Evolutionary conservation across 164 flowering plant species (phyloP).

Genomic region (Chimonanthus salicifolius): DNA sequence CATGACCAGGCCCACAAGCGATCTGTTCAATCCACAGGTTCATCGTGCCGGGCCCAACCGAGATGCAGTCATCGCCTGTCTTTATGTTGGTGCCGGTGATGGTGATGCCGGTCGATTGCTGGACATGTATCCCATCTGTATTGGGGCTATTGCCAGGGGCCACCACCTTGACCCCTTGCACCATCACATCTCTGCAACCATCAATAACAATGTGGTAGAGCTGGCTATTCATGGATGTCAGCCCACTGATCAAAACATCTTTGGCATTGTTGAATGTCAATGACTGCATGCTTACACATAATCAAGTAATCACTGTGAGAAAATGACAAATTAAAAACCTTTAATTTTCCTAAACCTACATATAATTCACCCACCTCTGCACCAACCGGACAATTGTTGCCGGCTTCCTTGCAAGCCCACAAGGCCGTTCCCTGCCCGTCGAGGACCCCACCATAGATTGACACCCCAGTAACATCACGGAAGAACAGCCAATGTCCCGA

Average conservation of each 20-base stretch:
- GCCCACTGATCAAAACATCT: slow-evolving; percentile 14
- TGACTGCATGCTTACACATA: slow-evolving; percentile 15
- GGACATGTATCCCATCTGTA: slow-evolving; percentile 37
- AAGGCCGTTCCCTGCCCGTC: slow-evolving; percentile 18
- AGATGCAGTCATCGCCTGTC: slow-evolving; percentile 25
- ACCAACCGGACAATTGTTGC: slow-evolving; percentile 16
- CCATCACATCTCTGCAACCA: slow-evolving; percentile 20
- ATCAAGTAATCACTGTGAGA: neutral
- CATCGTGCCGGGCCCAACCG: slow-evolving; percentile 28
- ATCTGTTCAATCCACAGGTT: slow-evolving; percentile 18
- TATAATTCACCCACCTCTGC: slow-evolving; percentile 26
- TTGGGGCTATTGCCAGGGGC: slow-evolving; percentile 36
- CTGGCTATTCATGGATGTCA: slow-evolving; percentile 30
- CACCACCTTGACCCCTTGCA: slow-evolving; percentile 15
- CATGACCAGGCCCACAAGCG: slow-evolving; percentile 31
- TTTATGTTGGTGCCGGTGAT: slow-evolving; percentile 14
- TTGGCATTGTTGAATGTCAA: slow-evolving; percentile 13
- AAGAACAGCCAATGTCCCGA: slow-evolving; percentile 24
- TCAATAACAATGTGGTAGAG: slow-evolving; percentile 20
- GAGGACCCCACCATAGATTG: slow-evolving; percentile 20
- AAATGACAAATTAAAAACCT: neutral
- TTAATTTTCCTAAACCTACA: too few species aligned
- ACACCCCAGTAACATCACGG: slow-evolving; percentile 9
- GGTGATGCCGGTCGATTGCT: slow-evolving; percentile 22
- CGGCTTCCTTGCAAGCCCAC: slow-evolving; percentile 19